Base-by-base conservation (phyloP, 352 stramenopile species). In the Ophiocytium majus region DNA sequence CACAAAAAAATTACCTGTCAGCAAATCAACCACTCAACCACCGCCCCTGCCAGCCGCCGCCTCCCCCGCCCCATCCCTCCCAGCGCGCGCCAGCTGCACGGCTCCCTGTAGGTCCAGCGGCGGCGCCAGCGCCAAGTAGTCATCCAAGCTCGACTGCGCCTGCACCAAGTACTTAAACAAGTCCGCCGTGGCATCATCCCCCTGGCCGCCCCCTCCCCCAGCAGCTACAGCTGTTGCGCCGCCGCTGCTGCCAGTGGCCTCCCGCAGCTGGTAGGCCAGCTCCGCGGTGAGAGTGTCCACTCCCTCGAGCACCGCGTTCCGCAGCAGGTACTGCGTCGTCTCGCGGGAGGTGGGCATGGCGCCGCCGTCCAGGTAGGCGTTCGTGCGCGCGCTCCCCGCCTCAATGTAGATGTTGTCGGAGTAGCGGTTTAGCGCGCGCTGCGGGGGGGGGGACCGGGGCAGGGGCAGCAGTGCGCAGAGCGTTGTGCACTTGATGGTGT, bases 271-370 rank as follows among this genome's bases (percentile, higher is more conserved):
- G 75, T 81, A 81, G 10, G 36, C 32, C 10, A 81, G 75, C 36
- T 81, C 75, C 31, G 75, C 75, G 5, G 75, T 81, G 1, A 81
- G 75, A 14, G 1, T 33, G 50, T 81, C 75, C 23, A 81, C 19
- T 14, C 17, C 10, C 36, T 0, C 31, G 37, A 81, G 31, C 5
- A 36, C 36, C 50, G 35, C 75, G 17, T 81, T 81, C 1, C 75
- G 31, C 31, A 81, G 31, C 75, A 81, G 75, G 50, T 81, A 81
- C 75, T 81, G 75, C 50, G 75, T 81, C 5, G 75, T 81, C 50
- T 81, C 75, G 5, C 49, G 35, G 75, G 10, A 50, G 36, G 19
- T 81, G 28, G 75, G 75, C 19, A 81, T 50, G 10, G 75, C 75
- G 5, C 75, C 75, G 50, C 75, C 75, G 75, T 81, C 75, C 5